Conservation (phyloP, 192 early-diverging fungal genomes). For the Coemansia sp. region DNA sequence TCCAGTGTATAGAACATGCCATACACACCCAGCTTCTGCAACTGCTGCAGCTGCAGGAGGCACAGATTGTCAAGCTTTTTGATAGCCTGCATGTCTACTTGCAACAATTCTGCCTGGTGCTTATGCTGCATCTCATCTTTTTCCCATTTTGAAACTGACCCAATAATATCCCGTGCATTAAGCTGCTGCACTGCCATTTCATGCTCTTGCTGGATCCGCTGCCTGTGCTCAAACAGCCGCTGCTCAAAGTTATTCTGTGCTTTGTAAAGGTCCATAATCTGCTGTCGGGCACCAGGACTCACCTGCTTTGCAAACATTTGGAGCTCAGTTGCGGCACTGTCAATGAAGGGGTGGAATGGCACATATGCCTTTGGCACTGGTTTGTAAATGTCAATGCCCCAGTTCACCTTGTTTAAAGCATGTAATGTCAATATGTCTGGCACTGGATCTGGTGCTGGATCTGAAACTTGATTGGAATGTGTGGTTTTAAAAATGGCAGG, state of each 20-base stretch:
- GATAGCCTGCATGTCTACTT: constrained; percentile 29
- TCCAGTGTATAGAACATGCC: constrained; percentile 34
- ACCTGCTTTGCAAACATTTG: not conserved
- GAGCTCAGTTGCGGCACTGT: not conserved
- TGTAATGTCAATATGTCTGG: too few relatives aligned
- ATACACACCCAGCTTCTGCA: constrained; percentile 25
- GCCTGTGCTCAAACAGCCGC: constrained; percentile 34
- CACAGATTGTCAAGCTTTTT: constrained; percentile 44
- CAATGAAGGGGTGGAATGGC: too few relatives aligned
- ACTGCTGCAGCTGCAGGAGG: constrained; percentile 36
- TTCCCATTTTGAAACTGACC: constrained; percentile 16
- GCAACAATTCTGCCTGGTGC: constrained; percentile 25
- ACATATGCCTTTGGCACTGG: too few relatives aligned
- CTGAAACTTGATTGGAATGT: not conserved
- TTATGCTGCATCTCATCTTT: constrained; percentile 20
- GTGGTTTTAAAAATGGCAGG: not conserved
- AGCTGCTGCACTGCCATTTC: constrained; percentile 17
- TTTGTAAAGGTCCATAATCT: constrained; percentile 12
- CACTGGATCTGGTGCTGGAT: not conserved
- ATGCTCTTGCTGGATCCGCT: constrained; percentile 28
- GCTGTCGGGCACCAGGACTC: constrained; percentile 12
- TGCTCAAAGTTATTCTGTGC: constrained; percentile 47
- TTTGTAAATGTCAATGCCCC: not conserved
- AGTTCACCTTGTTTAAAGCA: not conserved
- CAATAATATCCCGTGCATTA: constrained; percentile 29